phyloP scores from a whole-genome alignment of 225 moss, liverwort and hornwort species.

The Physcomitrellopsis africana region DNA sequence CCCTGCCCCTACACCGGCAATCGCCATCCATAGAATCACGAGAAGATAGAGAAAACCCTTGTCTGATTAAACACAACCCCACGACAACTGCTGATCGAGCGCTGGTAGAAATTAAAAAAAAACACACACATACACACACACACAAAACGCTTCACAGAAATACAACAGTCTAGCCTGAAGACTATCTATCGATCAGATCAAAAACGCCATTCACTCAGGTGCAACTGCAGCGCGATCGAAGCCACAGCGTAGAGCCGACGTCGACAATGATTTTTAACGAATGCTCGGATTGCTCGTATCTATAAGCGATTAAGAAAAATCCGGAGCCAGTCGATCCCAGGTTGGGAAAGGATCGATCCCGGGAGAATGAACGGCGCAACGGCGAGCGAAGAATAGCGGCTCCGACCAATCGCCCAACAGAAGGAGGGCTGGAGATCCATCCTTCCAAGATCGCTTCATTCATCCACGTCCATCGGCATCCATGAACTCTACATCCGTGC shows the following conservation, averaged over 20 bases:
- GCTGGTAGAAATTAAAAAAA: neutral
- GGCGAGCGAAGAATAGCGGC: slow-evolving; percentile 29
- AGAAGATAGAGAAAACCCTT: neutral
- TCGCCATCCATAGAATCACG: slow-evolving; percentile 37
- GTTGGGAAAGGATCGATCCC: neutral
- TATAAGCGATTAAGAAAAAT: neutral
- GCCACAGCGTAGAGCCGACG: too few species aligned
- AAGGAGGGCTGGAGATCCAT: too few species aligned
- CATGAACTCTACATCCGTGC: too few species aligned
- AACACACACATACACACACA: too few species aligned
- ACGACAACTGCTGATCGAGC: neutral
- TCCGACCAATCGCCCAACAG: slow-evolving; percentile 47
- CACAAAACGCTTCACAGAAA: too few species aligned
- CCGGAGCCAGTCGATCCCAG: neutral
- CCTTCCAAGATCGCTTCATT: too few species aligned
- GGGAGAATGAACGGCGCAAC: neutral
- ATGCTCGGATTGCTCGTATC: neutral
- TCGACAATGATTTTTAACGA: too few species aligned
- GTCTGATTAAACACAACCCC: neutral
- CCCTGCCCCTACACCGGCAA: slow-evolving; percentile 21
- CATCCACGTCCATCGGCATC: too few species aligned
- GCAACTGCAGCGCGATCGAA: too few species aligned
- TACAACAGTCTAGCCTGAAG: too few species aligned
- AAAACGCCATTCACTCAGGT: too few species aligned
- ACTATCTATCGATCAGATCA: too few species aligned